Base-by-base conservation (phyloP, 2,329 filamentous ascomycete species). In the Phyllosticta citribraziliensis region DNA sequence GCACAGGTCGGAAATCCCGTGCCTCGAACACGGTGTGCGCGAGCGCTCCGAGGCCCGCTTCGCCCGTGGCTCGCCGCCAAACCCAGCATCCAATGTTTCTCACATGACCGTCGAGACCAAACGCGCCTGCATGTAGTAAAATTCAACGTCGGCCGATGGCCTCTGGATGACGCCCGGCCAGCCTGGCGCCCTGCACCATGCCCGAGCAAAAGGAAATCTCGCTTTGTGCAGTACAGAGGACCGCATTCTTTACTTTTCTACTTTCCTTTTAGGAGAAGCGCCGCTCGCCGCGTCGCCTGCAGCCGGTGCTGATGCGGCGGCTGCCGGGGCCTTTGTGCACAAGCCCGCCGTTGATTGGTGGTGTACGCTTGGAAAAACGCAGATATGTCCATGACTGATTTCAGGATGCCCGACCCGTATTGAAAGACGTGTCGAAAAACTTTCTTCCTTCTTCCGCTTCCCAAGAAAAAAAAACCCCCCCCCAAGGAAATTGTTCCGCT, bases 111-210 rank as follows among this genome's bases (percentile, higher is more conserved):
- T 63, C 63, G 65, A 59, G 62, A 56, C 62, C 62, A 62, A 65
- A 70, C 68, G 70, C 69, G 68, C 66, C 69, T 70, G 68, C 70
- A 70, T 67, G 61, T 70, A 74, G 72, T 70, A 70, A 75, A 73
- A 64, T 67, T 68, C 72, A 73, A 75, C 73, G 72, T 75, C 73
- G 66, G 56, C 60, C 58, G 67, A 67, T 60, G 52, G 14, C 14
- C 53, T 24, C 22, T 47, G 27, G 40, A 47, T 4, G 17, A 47
- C 40, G 8, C 14, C 40, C 14, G 12, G 2, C 35, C 35, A 5
- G 17, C 40, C 6, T n/a, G 40, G 40, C 52, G 40, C 52, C 19
- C 19, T 53, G 20, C 52, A 53, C 52, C 20, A 17, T n/a, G 52
- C 20, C 19, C 52, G 6, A 53, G n/a, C 35, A 52, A 53, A 53